These are phyloP conservation scores for Allium fistulosum DNA, from an alignment of 106 monocot species.

Conservation along the genomic window DNA sequence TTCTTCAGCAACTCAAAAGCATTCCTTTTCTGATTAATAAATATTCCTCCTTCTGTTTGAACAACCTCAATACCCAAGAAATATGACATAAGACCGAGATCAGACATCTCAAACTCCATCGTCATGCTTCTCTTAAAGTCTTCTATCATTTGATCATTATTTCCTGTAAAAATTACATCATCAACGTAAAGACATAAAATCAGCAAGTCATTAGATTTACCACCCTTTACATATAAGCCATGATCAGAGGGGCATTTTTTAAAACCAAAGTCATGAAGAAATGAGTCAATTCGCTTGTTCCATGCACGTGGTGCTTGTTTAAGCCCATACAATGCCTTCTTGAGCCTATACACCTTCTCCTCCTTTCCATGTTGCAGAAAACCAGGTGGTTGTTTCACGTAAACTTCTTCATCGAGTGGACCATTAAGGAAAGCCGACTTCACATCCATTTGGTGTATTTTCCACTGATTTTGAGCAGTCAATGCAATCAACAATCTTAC, in stretches of 20 bases:
- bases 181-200: conserved; percentile 9
- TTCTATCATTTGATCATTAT: not conserved
- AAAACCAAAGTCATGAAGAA: not conserved
- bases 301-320: no score
- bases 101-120: conserved; percentile 6
- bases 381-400: no score
- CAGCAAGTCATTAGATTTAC: not conserved
- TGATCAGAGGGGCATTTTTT: conserved; percentile 1
- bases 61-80: conserved; percentile 4
- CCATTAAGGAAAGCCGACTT: no score
- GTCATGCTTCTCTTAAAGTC: conserved; percentile 5
- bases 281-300: not conserved
- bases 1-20: not conserved
- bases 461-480: no score
- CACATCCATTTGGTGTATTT: no score
- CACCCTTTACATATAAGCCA: not conserved
- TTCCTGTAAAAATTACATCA: conserved; percentile 4
- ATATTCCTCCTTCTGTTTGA: not conserved
- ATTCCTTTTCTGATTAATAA: conserved; percentile 1
- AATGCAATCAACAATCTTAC: no score
- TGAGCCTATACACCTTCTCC: no score
- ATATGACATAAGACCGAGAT: not conserved
- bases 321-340: no score
- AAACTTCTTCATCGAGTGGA: no score
- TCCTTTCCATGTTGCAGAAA: no score